A percentile compares a stretch with the other conserved stretches of the same genome.
These are phyloP conservation scores for Venturia effusa DNA, from an alignment of 2,329 filamentous ascomycete species.

Conservation along the genomic window DNA sequence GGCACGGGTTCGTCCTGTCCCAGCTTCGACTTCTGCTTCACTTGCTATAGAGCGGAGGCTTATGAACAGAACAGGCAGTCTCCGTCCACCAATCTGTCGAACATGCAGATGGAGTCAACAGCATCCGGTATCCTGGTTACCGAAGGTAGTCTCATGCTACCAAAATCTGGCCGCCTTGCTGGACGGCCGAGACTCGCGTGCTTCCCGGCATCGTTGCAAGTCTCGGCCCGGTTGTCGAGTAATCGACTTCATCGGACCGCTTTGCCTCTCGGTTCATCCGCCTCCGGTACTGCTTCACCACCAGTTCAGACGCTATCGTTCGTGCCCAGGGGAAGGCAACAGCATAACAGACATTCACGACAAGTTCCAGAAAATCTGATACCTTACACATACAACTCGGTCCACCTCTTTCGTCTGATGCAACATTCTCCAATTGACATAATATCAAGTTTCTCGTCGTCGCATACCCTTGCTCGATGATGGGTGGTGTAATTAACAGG, in stretches of 20 bases:
- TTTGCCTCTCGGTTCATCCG: not conserved
- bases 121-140: not conserved
- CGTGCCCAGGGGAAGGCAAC: not conserved
- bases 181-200: not conserved
- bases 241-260: not conserved
- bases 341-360: not conserved
- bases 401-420: constrained; percentile 39
- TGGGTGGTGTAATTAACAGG: no score
- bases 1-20: constrained; percentile 4
- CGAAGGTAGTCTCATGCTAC: not conserved
- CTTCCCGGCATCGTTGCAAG: not conserved
- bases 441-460: constrained; percentile 26
- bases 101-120: not conserved
- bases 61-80: no score
- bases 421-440: constrained; percentile 34
- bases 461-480: constrained; percentile 30
- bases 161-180: not conserved
- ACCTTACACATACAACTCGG: constrained; percentile 32
- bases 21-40: not conserved
- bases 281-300: not conserved
- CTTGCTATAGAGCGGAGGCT: not conserved
- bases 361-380: not conserved
- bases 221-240: not conserved
- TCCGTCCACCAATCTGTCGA: no score
- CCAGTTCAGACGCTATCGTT: not conserved